Conservation (phyloP, 2,329 filamentous ascomycete species). For the Ascocoryne sarcoides region DNA sequence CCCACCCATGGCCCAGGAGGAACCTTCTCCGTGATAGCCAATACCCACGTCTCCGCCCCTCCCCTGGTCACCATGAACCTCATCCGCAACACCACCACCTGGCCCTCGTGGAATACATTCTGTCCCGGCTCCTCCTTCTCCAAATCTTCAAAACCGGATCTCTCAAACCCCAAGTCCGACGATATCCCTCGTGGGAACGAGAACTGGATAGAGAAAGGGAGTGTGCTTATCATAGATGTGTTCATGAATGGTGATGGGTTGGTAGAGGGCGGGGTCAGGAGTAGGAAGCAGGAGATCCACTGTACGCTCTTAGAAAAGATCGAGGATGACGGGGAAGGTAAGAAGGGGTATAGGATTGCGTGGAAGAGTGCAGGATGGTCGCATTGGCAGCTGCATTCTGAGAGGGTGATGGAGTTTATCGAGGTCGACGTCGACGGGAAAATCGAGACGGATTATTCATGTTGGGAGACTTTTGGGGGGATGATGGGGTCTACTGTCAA, state of each 20-base stretch:
- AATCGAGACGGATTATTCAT: slow-evolving; percentile 32
- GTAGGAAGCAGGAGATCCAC: slow-evolving; percentile 9
- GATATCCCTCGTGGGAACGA: slow-evolving; percentile 11
- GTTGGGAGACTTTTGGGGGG: slow-evolving; percentile 40
- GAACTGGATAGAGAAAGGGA: slow-evolving; percentile 15
- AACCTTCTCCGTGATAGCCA: slow-evolving; percentile 16
- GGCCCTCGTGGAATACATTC: slow-evolving; percentile 39
- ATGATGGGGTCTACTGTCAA: slow-evolving; percentile 30
- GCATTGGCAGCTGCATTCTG: slow-evolving; percentile 29
- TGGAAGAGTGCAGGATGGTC: slow-evolving; percentile 31
- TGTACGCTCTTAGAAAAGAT: slow-evolving; percentile 11
- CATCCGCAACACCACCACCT: slow-evolving; percentile 17
- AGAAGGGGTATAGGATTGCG: slow-evolving; percentile 32
- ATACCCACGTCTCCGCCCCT: slow-evolving; percentile 11
- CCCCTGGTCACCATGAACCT: slow-evolving; percentile 12
- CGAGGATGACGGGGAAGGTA: slow-evolving; percentile 15
- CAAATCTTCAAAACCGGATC: slow-evolving; percentile 36
- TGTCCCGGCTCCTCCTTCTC: slow-evolving; percentile 51
- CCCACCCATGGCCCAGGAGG: slow-evolving; percentile 18
- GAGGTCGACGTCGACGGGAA: slow-evolving; percentile 30
- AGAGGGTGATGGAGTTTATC: slow-evolving; percentile 38
- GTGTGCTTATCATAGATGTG: slow-evolving; percentile 11
- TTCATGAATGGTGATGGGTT: slow-evolving; percentile 19
- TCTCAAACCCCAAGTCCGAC: background rate
- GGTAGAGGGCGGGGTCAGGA: slow-evolving; percentile 6